A percentile compares a stretch with the other conserved stretches of the same genome.
Conservation (phyloP, 192 early-diverging fungal genomes). For the Podila minutissima region DNA sequence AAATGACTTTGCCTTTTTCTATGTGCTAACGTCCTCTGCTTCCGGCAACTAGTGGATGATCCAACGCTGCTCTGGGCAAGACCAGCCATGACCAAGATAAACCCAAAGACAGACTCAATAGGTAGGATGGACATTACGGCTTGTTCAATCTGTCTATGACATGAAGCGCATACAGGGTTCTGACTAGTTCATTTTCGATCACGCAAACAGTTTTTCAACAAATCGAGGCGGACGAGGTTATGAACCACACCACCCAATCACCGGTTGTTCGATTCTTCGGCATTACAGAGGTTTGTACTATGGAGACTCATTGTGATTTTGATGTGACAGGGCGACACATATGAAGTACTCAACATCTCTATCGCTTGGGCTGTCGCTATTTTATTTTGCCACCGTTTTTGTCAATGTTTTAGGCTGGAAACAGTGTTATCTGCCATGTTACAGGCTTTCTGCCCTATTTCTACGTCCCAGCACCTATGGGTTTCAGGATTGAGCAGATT, state of each 20-base stretch:
- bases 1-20: neutral
- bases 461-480: slow-evolving; percentile 90
- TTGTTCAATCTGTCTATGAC: neutral
- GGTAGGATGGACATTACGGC: slow-evolving; percentile 15
- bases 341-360: neutral
- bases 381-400: neutral
- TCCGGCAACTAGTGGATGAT: slow-evolving; percentile 45
- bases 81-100: slow-evolving; percentile 21
- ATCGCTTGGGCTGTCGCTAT: too few species aligned
- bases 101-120: slow-evolving; percentile 47
- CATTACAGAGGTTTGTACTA: slow-evolving; percentile 74
- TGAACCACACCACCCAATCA: slow-evolving; percentile 54
- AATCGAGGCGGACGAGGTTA: slow-evolving; percentile 92
- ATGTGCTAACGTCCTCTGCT: neutral
- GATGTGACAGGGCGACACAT: neutral
- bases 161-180: neutral
- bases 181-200: neutral
- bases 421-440: slow-evolving; percentile 92
- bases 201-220: slow-evolving; percentile 87
- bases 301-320: neutral
- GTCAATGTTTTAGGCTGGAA: slow-evolving; percentile 64
- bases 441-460: slow-evolving; percentile 93
- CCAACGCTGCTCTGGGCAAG: slow-evolving; percentile 47
- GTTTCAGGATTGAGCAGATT: slow-evolving; percentile 73
- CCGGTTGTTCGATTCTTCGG: slow-evolving; percentile 87